Evolutionary conservation across 2,329 filamentous ascomycete species (phyloP), one percentile per base, ranked within the genome.

Genomic region (Penicillium brasilianum): DNA sequence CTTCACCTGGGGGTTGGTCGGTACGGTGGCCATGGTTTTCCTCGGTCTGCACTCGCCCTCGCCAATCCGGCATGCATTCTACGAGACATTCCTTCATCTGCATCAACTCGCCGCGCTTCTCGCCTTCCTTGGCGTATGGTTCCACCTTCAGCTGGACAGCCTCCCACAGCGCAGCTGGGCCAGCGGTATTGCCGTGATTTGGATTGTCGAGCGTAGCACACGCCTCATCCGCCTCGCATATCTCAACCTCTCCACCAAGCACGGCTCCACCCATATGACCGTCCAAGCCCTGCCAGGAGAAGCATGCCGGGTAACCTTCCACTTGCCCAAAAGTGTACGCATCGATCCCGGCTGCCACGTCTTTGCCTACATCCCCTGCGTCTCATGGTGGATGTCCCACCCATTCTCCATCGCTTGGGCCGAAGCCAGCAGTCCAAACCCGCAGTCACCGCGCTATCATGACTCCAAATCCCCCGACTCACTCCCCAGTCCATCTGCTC

Each of bases 41-140:
- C 74, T 83, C 10, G 48, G 71, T 1, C 61, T 80, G 11, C 81
- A 82, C 61, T 80, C 81, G 1, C 75, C 77, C 10, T 82, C 92
- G 2, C 90, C 93, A 0, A 74, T 99, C 55, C 89, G 95, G 63
- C 94, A 97, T 77, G 93, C 93, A 41, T 97, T 97, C 75, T 99
- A 99, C 80, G 95, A 99, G 80, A 96, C 92, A 0, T 99, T 99
- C 65, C 68, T 83, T 25, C 79, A 82, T 62, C 66, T 82, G 7
- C 81, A 83, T 67, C 80, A 82, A 61, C 65, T 81, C 13, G 73
- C 76, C 22, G 81, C 78, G 10, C 64, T 82, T 16, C 51, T 78
- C n/a, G 73, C 78, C 16, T 71, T 82, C 55, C 54, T 81, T 14
- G 81, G 80, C 10, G 72, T 82, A 37, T 81, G 80, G 60, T 43